Base-by-base conservation (phyloP, 2,329 filamentous ascomycete species). In the Beauveria pseudobassiana region DNA sequence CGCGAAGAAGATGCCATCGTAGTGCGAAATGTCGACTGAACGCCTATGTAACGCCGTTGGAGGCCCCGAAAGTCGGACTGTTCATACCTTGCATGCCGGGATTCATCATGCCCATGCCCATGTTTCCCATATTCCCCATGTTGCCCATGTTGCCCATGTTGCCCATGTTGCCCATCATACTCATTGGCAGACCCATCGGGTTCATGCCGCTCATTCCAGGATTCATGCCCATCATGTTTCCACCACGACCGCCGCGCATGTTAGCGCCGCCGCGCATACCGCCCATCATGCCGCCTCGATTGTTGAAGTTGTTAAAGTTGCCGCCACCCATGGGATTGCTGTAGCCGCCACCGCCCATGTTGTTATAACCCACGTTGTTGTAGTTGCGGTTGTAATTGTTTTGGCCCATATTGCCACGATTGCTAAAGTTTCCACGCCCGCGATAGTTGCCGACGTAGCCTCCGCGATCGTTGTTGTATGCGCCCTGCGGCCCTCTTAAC, bases 101-200 rank as follows among this genome's bases (percentile, higher is more conserved):
- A 46, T 57, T 57, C 60, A 62, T 62, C 60, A 62, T 62, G 4
- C 60, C 60, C 79, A 80, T 71, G 58, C 71, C 69, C 71, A 76
- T 75, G 9, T 65, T 70, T 20, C 65, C 69, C 77, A 81, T 79
- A 48, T 72, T 73, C 26, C 73, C 75, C 51, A 61, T 76, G 24
- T 26, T 46, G 4, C 46, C 46, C 51, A 54, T 53, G 51, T 55
- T 55, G 10, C 64, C 71, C 75, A 82, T 80, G 51, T 55, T 55
- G 10, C 64, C 71, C 75, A 82, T 80, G 10, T 79, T 80, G 20
- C 79, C 82, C 83, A 88, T 79, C 64, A 76, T 77, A 45, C 75
- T 82, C 76, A 80, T 77, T 3, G 73, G 68, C 73, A 70, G 69
- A 7, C 64, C 70, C 63, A 80, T 59, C 80, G 57, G 76, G 22